A percentile compares a stretch with the other conserved stretches of the same genome.
Conservation (phyloP, 805 yeast species). For the Kuraishia piskuri region DNA sequence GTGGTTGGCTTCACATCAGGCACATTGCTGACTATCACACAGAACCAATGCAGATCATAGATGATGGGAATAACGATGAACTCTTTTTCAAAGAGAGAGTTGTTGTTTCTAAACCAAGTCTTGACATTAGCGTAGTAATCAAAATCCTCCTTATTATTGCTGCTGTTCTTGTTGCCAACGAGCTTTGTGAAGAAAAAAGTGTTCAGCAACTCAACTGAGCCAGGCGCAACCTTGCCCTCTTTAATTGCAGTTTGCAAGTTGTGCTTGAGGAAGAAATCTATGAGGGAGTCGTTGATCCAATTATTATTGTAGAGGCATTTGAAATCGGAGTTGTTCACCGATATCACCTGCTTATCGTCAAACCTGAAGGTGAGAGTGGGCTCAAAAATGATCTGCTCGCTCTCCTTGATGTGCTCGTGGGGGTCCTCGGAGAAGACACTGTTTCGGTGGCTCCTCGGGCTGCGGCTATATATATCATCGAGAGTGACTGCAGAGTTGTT, state of each 20-base stretch:
- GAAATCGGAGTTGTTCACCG: conserved; percentile 63
- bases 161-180: conserved; percentile 12
- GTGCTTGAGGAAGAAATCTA: conserved; percentile 74
- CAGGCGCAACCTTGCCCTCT: conserved; percentile 18
- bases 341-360: conserved; percentile 42
- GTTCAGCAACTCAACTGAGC: conserved; percentile 50
- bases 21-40: conserved; percentile 59
- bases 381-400: conserved; percentile 19
- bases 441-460: background rate
- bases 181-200: conserved; percentile 77
- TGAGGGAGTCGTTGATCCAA: conserved; percentile 84
- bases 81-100: conserved; percentile 42
- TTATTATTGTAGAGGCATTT: conserved; percentile 70
- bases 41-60: conserved; percentile 80
- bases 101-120: conserved; percentile 71
- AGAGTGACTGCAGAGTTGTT: background rate
- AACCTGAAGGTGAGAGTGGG: conserved; percentile 41
- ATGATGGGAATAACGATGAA: conserved; percentile 75
- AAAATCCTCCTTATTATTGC: conserved; percentile 15
- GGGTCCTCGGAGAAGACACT: background rate
- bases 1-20: conserved; percentile 16
- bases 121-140: conserved; percentile 54
- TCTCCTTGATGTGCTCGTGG: conserved; percentile 18
- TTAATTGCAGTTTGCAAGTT: conserved; percentile 19
- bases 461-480: background rate